Evolutionary conservation across 768 basidiomycete species (phyloP), one percentile per base, ranked within the genome.

Genomic region (Albatrellus ellisii): DNA sequence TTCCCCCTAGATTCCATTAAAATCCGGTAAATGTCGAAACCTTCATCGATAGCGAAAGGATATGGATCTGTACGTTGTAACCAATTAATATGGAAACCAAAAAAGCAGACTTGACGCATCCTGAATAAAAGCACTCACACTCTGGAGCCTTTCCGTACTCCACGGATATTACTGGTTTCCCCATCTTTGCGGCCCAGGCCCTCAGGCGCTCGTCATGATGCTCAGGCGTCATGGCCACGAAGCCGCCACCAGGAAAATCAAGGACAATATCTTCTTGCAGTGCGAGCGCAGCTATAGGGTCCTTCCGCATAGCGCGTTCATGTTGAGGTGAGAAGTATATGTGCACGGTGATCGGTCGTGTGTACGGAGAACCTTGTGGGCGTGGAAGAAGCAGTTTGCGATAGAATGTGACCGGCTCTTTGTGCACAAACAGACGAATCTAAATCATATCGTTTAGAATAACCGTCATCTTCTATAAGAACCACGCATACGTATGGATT

Each of bases 141-240:
- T 97, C 91, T 4, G 92, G 91, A 18, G 91, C 86, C 62, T 98
- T 99, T 26, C 91, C 89, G 58, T 98, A 98, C 47, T 98, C 89
- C 35, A 98, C 72, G 9, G 86, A 70, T 28, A 98, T 63, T 3
- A 97, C 73, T 11, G 86, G 84, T 54, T 76, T 79, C 10, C 80
- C 72, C 0, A 86, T 88, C 36, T 67, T 68, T 25, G 75, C 63
- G 3, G 91, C 84, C 94, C 95, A 98, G 51, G 71, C 69, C 40
- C 86, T 68, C 43, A 97, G 67, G 11, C 95, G 73, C 56, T 98
- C 94, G 61, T 95, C 94, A 50, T 99, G 95, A 59, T 97, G 91
- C 53, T 88, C 83, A 2, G 95, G 95, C 4, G 72, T 75, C 91
- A 98, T 95, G 18, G 89, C 85, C 38, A 98, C 80, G 59, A 97